Conservation (phyloP, 345 rosid genomes). For the Erysimum cheiranthoides region DNA sequence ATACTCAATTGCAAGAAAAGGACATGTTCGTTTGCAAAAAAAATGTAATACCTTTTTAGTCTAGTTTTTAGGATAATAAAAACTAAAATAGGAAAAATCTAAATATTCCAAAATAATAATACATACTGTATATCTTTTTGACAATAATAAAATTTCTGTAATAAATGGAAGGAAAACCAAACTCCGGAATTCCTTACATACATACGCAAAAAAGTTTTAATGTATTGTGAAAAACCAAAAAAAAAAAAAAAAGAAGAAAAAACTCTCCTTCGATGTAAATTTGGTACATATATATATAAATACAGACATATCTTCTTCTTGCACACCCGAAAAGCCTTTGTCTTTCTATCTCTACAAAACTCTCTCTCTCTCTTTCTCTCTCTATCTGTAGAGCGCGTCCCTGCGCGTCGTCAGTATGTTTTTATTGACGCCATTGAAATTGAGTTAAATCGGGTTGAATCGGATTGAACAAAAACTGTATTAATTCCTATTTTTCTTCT, state of each 20-base stretch:
- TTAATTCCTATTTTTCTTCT: not conserved
- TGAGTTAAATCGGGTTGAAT: slow-evolving; percentile 45
- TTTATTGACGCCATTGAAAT: slow-evolving; percentile 50
- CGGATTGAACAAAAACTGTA: slow-evolving; percentile 33
- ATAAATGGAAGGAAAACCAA: slow-evolving; percentile 11
- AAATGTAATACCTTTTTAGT: too few species aligned
- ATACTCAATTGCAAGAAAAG: not conserved
- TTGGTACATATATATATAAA: slow-evolving; percentile 8
- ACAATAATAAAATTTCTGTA: slow-evolving; percentile 14
- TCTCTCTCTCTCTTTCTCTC: slow-evolving; percentile 14
- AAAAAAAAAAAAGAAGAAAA: not conserved
- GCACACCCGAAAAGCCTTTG: slow-evolving; percentile 40
- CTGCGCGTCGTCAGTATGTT: slow-evolving; percentile 42
- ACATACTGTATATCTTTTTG: too few species aligned
- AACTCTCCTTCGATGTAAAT: not conserved
- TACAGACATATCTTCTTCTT: slow-evolving; percentile 43
- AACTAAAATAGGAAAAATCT: not conserved
- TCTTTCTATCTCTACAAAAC: slow-evolving; percentile 39
- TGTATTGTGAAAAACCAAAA: slow-evolving; percentile 3
- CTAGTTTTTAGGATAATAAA: not conserved
- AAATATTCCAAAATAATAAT: not conserved
- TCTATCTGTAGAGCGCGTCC: slow-evolving; percentile 43
- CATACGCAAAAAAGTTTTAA: not conserved
- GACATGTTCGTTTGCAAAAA: not conserved
- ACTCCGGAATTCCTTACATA: slow-evolving; percentile 23